Base-by-base conservation (phyloP, 495 filamentous ascomycete genomes). In the Jackrogersella minutella region DNA sequence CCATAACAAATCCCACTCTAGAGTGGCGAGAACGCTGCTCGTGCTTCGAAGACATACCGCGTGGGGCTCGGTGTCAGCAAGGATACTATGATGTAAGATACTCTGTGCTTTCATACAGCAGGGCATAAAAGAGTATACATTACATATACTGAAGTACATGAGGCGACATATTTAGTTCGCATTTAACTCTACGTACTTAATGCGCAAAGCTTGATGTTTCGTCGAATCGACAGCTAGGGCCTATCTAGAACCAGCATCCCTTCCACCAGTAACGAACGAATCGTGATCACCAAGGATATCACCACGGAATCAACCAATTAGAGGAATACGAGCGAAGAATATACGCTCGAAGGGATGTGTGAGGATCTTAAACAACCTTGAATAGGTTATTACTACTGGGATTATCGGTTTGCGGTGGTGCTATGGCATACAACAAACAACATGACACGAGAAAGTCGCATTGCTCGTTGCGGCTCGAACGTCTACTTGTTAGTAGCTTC, bases 101-200 rank as follows among this genome's bases (percentile, higher is more conserved):
- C 13, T 8, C 16, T 44, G n/a, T 28, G 47, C 10, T 41, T 10
- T 36, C 3, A 57, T 24, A 50, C 16, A 30, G 24, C n/a, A 24
- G 22, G 22, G 34, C 13, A 47, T 37, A 64, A 16, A 49, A 19
- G 31, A 11, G 43, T 14, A 39, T 17, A 63, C 31, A 55, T 30
- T 41, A 47, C 28, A 22, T 41, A n/a, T n/a, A n/a, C n/a, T n/a
- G n/a, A n/a, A n/a, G 5, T 11, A 43, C 21, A 51, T 37, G 34
- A 10, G 16, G 19, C 36, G 49, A 43, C 44, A 5, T 17, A 54
- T 41, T 30, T 52, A 22, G 24, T 37, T 37, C 26, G 43, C 21
- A 46, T 13, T 40, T 51, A 17, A 5, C 46, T 36, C 44, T 53
- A 33, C 19, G 49, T 62, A 40, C n/a, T 34, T 49, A 30, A 11